Conservation (phyloP, 2,329 filamentous ascomycete genomes). For the Ramularia endophylla region DNA sequence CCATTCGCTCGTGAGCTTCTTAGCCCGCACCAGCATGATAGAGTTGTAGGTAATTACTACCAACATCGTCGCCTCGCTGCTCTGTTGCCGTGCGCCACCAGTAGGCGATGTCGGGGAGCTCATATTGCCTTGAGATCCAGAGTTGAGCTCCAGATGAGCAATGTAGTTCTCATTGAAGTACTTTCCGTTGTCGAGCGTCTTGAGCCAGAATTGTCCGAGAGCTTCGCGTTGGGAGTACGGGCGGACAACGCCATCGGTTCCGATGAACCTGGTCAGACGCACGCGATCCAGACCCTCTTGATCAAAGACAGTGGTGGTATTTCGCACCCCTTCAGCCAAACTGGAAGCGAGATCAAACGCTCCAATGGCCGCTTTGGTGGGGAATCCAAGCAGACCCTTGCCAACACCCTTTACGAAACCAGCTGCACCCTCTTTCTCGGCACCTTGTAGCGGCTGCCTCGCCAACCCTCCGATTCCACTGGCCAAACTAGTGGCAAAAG, state of each 20-base stretch:
- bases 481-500: constrained; percentile 84
- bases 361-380: constrained; percentile 94
- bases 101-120: constrained; percentile 10
- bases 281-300: constrained; percentile 90
- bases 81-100: constrained; percentile 8
- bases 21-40: constrained; percentile 84
- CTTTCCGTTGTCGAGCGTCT: constrained; percentile 94
- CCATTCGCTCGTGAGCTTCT: constrained; percentile 85
- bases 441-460: constrained; percentile 88
- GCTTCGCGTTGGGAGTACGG: constrained; percentile 94
- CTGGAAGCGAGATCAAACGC: constrained; percentile 97
- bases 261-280: constrained; percentile 87
- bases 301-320: constrained; percentile 98
- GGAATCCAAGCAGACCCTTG: constrained; percentile 88
- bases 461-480: constrained; percentile 92
- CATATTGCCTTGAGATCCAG: constrained; percentile 60
- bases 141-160: constrained; percentile 76
- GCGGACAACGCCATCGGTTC: constrained; percentile 84
- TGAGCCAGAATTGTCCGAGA: constrained; percentile 96
- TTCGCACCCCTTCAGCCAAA: constrained; percentile 93
- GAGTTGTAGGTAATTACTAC: constrained; percentile 56
- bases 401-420: constrained; percentile 98
- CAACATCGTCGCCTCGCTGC: constrained; percentile 54
- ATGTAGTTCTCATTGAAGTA: constrained; percentile 99
- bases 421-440: constrained; percentile 86